Percentiles rank a stretch among this genome's conserved stretches.
phyloP scores from a whole-genome alignment of 2,329 filamentous ascomycete genomes.

The Westerdykella aurantiaca region DNA sequence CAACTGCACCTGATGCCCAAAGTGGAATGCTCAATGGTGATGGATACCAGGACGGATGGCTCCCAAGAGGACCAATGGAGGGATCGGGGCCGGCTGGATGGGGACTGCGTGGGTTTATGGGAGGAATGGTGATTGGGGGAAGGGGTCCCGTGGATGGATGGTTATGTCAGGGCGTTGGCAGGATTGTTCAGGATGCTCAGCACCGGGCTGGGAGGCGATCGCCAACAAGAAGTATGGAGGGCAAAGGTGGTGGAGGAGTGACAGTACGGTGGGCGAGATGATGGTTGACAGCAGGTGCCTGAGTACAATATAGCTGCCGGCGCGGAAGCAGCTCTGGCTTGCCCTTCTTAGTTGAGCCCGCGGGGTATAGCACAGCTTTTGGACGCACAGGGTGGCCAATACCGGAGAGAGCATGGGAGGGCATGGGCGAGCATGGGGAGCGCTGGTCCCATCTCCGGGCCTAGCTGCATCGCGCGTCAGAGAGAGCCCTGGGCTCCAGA shows the following conservation, averaged over 20 bases:
- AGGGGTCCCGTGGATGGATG: background rate
- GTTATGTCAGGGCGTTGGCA: slow-evolving; percentile 2
- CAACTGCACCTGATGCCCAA: slow-evolving; percentile 20
- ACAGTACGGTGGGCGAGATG: background rate
- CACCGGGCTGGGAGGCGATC: slow-evolving; percentile 25
- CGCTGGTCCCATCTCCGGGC: slow-evolving; percentile 25
- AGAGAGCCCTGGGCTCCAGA: slow-evolving; percentile 29
- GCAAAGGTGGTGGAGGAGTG: background rate
- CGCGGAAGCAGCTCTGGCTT: slow-evolving; percentile 15
- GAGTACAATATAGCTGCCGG: slow-evolving; percentile 34
- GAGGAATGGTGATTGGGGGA: background rate
- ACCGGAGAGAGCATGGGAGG: slow-evolving; percentile 27
- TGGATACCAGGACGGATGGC: slow-evolving; percentile 1
- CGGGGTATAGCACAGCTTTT: slow-evolving; percentile 33
- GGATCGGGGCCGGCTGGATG: background rate
- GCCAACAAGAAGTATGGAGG: slow-evolving; percentile 15
- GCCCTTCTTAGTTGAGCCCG: slow-evolving; percentile 28
- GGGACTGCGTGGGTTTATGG: background rate
- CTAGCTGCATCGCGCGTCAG: slow-evolving; percentile 33
- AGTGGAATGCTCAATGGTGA: slow-evolving; percentile 14
- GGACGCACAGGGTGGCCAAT: slow-evolving; percentile 30
- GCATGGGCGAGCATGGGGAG: slow-evolving; percentile 2
- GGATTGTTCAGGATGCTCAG: slow-evolving; percentile 13
- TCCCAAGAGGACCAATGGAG: background rate
- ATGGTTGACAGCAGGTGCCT: slow-evolving; percentile 28